A percentile compares a stretch with the other conserved stretches of the same genome.
phyloP scores from a whole-genome alignment of 345 rosid genomes.

The Populus ilicifolia region DNA sequence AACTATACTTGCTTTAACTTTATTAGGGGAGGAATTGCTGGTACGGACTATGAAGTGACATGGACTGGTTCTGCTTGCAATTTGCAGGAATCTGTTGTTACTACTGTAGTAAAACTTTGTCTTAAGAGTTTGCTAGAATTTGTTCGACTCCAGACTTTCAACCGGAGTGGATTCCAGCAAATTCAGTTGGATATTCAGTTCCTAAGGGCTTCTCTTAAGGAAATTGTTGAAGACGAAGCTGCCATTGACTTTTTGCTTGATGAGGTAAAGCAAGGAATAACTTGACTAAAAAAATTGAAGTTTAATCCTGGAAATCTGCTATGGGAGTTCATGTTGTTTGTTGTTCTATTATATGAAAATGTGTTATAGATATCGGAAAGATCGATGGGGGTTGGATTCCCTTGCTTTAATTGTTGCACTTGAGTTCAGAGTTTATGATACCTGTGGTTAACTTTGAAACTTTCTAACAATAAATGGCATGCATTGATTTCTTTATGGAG shows the following conservation, averaged over 20 bases:
- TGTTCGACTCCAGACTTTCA: conserved; percentile 87
- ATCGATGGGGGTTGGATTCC: neutral
- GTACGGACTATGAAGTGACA: conserved; percentile 8
- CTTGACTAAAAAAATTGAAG: neutral
- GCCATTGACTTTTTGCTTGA: conserved; percentile 88
- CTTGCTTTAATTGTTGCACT: neutral
- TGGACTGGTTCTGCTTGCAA: conserved; percentile 13
- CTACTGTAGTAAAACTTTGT: conserved; percentile 68
- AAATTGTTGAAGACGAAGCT: conserved; percentile 77
- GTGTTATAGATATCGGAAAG: neutral
- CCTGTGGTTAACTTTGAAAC: neutral
- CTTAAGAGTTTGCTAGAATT: conserved; percentile 93
- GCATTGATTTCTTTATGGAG: conserved; percentile 5
- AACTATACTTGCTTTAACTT: conserved; percentile 3
- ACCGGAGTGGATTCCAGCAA: conserved; percentile 96
- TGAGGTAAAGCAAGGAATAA: conserved; percentile 50
- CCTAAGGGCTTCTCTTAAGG: conserved; percentile 66
- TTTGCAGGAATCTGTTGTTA: conserved; percentile 80
- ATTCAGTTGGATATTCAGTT: conserved; percentile 95
- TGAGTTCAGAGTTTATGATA: neutral
- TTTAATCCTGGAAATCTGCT: neutral
- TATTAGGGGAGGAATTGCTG: conserved; percentile 8
- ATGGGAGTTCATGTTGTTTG: neutral
- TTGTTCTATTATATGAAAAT: neutral
- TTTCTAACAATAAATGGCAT: neutral